A percentile compares a stretch with the other conserved stretches of the same genome.
phyloP scores from a whole-genome alignment of 441 rosid genomes.

The Eruca vesicaria region DNA sequence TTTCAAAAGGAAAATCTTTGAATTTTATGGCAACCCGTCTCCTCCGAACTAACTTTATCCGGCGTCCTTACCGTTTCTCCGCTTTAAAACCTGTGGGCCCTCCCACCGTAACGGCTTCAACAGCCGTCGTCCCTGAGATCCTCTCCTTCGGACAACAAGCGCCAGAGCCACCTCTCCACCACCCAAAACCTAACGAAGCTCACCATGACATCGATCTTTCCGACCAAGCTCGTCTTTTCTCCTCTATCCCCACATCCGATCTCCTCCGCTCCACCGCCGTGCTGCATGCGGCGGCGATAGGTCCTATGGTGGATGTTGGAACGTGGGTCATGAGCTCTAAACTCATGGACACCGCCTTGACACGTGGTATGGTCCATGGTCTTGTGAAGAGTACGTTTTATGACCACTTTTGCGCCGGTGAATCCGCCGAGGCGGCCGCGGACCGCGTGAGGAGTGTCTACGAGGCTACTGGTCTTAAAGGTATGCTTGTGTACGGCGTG shows the following conservation, averaged over 20 bases:
- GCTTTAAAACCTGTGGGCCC: slow-evolving; percentile 36
- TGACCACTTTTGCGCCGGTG: slow-evolving; percentile 87
- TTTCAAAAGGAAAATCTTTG: neutral
- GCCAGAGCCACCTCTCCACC: slow-evolving; percentile 24
- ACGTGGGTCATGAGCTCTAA: slow-evolving; percentile 71
- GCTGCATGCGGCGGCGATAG: slow-evolving; percentile 57
- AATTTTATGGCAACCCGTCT: slow-evolving; percentile 50
- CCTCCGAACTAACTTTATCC: slow-evolving; percentile 46
- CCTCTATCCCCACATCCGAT: slow-evolving; percentile 43
- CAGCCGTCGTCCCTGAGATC: slow-evolving; percentile 32
- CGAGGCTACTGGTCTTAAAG: slow-evolving; percentile 54
- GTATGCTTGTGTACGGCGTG: slow-evolving; percentile 73
- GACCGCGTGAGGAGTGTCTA: slow-evolving; percentile 41
- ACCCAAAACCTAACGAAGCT: slow-evolving; percentile 13
- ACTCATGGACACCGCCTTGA: slow-evolving; percentile 42
- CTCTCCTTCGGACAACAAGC: slow-evolving; percentile 28
- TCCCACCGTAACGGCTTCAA: slow-evolving; percentile 37
- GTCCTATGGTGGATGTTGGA: slow-evolving; percentile 68
- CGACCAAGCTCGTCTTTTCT: slow-evolving; percentile 56
- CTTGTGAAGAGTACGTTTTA: slow-evolving; percentile 53
- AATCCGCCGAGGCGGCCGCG: slow-evolving; percentile 47
- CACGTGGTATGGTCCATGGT: slow-evolving; percentile 44
- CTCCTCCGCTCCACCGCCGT: slow-evolving; percentile 51
- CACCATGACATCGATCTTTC: slow-evolving; percentile 43
- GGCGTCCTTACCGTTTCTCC: slow-evolving; percentile 42